These are phyloP conservation scores for Vickermania ingenoplastis DNA, from an alignment of 208 protist species.

Conservation along the genomic window DNA sequence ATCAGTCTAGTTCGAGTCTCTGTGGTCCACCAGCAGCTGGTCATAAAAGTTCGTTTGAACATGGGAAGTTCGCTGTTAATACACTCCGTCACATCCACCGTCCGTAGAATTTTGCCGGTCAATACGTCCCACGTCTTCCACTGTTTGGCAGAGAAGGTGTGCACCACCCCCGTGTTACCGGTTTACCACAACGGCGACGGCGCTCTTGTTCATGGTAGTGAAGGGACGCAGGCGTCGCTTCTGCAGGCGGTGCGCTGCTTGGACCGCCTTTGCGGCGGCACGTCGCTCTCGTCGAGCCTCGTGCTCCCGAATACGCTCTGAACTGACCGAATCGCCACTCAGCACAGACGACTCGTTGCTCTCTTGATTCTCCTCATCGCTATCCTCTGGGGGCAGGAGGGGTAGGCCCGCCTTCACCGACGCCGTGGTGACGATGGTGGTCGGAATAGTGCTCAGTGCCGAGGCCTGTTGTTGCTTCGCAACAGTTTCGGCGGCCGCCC, in stretches of 20 bases:
- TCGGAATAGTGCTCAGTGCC: background rate
- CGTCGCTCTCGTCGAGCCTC: conserved; percentile 1
- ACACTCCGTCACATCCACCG: conserved; percentile 24
- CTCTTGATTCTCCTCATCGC: background rate
- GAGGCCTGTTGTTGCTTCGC: background rate
- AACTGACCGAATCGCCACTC: background rate
- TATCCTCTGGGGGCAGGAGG: background rate
- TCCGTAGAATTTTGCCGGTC: conserved; percentile 27
- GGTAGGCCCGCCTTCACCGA: background rate
- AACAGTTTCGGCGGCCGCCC: background rate
- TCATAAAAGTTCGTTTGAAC: conserved; percentile 22
- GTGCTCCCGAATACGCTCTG: conserved; percentile 3
- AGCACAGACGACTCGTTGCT: background rate
- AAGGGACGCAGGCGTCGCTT: conserved; percentile 22
- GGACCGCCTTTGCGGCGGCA: background rate
- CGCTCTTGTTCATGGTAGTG: conserved; percentile 32
- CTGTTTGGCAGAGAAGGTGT: conserved; percentile 56
- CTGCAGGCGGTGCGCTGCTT: conserved; percentile 2
- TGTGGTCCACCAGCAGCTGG: conserved; percentile 57
- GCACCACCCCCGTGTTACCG: conserved; percentile 19
- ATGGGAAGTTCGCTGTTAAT: conserved; percentile 41
- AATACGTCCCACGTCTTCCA: conserved; percentile 56
- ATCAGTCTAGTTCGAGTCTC: conserved; percentile 35
- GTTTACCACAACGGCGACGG: conserved; percentile 32
- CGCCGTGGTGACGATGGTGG: background rate